A percentile compares a stretch with the other conserved stretches of the same genome.
Conservation (phyloP, 2,329 filamentous ascomycete species). For the Colletotrichum chrysophilum region DNA sequence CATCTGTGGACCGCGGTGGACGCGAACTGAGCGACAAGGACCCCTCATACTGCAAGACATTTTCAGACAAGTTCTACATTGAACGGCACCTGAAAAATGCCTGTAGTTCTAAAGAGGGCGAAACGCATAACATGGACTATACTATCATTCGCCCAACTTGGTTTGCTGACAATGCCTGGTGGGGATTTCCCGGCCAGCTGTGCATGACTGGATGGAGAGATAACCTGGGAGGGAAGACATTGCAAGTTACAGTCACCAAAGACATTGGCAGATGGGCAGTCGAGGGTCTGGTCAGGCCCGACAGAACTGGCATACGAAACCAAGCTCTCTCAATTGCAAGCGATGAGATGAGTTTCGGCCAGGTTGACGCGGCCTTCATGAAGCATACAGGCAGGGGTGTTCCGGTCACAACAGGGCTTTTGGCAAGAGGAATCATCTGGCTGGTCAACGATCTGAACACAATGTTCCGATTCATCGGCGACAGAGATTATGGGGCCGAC, state of each 20-base stretch:
- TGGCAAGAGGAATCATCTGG: neutral
- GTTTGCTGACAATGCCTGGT: slow-evolving; percentile 30
- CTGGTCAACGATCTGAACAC: neutral
- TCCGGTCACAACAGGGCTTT: neutral
- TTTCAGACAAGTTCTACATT: neutral
- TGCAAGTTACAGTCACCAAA: slow-evolving; percentile 29
- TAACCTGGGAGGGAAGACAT: slow-evolving; percentile 28
- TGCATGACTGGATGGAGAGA: slow-evolving; percentile 32
- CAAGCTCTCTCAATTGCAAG: slow-evolving; percentile 28
- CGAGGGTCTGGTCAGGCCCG: slow-evolving; percentile 22
- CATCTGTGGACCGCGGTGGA: slow-evolving; percentile 68
- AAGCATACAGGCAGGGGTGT: neutral
- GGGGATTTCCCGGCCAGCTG: slow-evolving; percentile 28
- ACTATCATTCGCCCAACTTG: slow-evolving; percentile 32
- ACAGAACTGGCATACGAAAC: slow-evolving; percentile 23
- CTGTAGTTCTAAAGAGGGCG: neutral
- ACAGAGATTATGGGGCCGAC: neutral
- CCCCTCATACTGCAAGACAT: slow-evolving; percentile 13
- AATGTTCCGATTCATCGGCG: neutral
- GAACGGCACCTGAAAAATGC: neutral
- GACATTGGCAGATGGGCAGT: slow-evolving; percentile 29
- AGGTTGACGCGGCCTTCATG: slow-evolving; percentile 13
- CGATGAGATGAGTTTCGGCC: slow-evolving; percentile 27
- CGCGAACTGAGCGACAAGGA: slow-evolving; percentile 53
- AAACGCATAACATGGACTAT: slow-evolving; percentile 29